Conservation (phyloP, 805 yeast genomes). For the Candida arabinofermentans region DNA sequence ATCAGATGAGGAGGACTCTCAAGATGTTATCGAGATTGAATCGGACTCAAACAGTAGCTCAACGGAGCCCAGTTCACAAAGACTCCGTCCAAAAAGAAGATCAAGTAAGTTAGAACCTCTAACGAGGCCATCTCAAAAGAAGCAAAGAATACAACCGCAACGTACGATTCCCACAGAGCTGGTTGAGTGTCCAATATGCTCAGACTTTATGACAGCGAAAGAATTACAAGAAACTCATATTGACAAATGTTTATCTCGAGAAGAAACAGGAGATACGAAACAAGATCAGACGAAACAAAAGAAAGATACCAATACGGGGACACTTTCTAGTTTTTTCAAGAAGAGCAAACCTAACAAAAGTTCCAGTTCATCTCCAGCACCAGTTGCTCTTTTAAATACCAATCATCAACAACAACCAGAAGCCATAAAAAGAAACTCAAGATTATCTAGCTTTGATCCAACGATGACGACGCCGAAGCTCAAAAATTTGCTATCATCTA, state of each 20-base stretch:
- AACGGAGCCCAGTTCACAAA: neutral
- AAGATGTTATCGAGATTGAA: neutral
- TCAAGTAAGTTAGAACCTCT: too few species aligned
- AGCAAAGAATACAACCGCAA: neutral
- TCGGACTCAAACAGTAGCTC: neutral
- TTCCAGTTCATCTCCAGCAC: too few species aligned
- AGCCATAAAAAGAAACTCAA: conserved; percentile 16
- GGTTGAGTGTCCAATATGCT: conserved; percentile 70
- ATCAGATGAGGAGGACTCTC: conserved; percentile 10
- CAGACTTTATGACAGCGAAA: conserved; percentile 46
- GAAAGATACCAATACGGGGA: conserved; percentile 5
- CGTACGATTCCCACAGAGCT: conserved; percentile 30
- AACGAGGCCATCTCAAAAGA: neutral
- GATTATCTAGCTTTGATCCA: conserved; percentile 64
- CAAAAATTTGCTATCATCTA: conserved; percentile 51
- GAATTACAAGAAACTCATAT: conserved; percentile 58
- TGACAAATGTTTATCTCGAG: conserved; percentile 48
- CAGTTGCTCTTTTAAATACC: too few species aligned
- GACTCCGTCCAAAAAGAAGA: too few species aligned
- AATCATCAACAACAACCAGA: conserved; percentile 28
- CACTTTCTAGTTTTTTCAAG: conserved; percentile 13
- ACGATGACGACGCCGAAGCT: conserved; percentile 54
- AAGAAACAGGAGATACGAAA: conserved; percentile 16
- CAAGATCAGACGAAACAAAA: neutral
- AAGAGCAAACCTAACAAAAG: neutral